These are phyloP conservation scores for Dryadomyces quercus-mongolicae DNA, from an alignment of 2,329 filamentous ascomycete genomes.

Conservation along the genomic window DNA sequence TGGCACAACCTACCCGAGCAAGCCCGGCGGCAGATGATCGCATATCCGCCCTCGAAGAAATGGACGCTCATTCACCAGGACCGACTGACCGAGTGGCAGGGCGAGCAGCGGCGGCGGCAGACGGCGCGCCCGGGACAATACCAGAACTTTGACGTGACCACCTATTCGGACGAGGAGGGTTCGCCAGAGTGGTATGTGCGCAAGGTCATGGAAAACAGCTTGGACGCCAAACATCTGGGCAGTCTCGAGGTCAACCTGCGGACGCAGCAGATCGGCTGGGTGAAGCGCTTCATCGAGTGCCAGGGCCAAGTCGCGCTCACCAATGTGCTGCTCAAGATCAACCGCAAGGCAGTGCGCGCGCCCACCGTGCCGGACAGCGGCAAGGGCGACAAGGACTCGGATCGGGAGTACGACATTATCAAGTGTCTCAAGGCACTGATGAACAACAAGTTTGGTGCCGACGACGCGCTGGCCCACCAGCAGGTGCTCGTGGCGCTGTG, in stretches of 20 bases:
- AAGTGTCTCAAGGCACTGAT: constrained; percentile 96
- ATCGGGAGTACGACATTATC: constrained; percentile 91
- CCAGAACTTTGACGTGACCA: constrained; percentile 56
- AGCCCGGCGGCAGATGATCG: constrained; percentile 88
- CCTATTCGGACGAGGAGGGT: constrained; percentile 82
- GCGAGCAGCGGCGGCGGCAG: constrained; percentile 77
- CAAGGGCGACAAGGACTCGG: constrained; percentile 63
- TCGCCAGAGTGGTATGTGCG: constrained; percentile 97
- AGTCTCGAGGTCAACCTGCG: constrained; percentile 89
- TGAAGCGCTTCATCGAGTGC: constrained; percentile 90
- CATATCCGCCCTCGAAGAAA: constrained; percentile 88
- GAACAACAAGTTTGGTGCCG: constrained; percentile 99
- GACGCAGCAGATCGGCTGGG: constrained; percentile 96
- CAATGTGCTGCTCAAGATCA: constrained; percentile 86
- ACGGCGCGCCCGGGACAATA: constrained; percentile 62
- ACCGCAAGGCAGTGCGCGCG: constrained; percentile 68
- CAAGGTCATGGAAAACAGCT: constrained; percentile 90
- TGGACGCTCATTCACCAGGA: constrained; percentile 97
- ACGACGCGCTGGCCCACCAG: constrained; percentile 83
- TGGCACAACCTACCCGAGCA: constrained; percentile 97
- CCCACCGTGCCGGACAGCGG: constrained; percentile 50
- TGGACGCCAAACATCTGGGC: constrained; percentile 81
- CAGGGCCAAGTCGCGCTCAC: constrained; percentile 94
- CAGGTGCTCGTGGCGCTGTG: constrained; percentile 82
- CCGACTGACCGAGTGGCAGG: constrained; percentile 83